These are phyloP conservation scores for Ashbya aceris DNA, from an alignment of 1,139 yeast genomes.

Conservation along the genomic window DNA sequence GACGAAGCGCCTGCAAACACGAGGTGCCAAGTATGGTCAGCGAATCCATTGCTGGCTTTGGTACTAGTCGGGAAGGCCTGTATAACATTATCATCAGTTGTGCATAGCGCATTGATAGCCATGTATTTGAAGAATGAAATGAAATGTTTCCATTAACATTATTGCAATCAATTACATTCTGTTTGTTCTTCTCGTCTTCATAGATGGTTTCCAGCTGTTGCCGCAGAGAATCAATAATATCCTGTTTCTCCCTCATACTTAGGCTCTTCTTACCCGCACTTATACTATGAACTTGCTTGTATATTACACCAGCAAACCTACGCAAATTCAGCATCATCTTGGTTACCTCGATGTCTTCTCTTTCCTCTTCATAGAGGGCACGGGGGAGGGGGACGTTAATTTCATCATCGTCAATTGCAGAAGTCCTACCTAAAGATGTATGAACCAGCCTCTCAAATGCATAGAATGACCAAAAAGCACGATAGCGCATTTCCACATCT, in stretches of 20 bases:
- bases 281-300: conserved; percentile 36
- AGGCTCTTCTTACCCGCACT: conserved; percentile 28
- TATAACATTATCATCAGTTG: conserved; percentile 37
- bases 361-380: conserved; percentile 33
- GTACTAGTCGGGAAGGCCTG: conserved; percentile 40
- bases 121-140: conserved; percentile 36
- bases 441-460: conserved; percentile 40
- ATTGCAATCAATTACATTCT: conserved; percentile 14
- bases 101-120: conserved; percentile 41
- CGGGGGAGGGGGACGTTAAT: conserved; percentile 38
- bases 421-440: conserved; percentile 37
- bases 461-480: conserved; percentile 45
- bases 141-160: conserved; percentile 30
- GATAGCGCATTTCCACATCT: conserved; percentile 35
- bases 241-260: conserved; percentile 26
- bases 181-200: conserved; percentile 25
- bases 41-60: conserved; percentile 34
- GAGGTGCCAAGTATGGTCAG: conserved; percentile 34
- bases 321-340: conserved; percentile 35
- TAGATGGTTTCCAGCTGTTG: conserved; percentile 38
- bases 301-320: conserved; percentile 36
- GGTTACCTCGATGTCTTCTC: conserved; percentile 33
- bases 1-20: conserved; percentile 35
- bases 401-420: conserved; percentile 39
- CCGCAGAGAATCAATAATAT: conserved; percentile 30